phyloP scores from a whole-genome alignment of 1,284 basidiomycete species.

The Paramarasmius palmivorus region DNA sequence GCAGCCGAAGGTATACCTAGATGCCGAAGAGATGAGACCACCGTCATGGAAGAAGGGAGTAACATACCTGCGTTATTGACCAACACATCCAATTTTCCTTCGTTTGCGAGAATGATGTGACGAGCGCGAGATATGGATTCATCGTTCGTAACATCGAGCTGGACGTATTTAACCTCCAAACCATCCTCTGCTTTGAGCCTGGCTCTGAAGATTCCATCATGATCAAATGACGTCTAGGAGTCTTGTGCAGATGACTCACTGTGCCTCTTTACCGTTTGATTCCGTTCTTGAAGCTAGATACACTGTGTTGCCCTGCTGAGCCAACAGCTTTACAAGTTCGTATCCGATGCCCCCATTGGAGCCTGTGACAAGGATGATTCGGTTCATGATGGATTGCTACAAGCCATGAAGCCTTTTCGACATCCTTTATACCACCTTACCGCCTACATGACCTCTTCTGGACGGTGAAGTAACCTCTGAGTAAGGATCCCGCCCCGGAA shows the following conservation, averaged over 20 bases:
- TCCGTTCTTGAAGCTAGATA: conserved; percentile 32
- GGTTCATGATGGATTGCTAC: neutral
- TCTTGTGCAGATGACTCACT: conserved; percentile 18
- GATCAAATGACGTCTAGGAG: neutral
- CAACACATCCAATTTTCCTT: conserved; percentile 45
- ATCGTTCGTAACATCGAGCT: conserved; percentile 34
- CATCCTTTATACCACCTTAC: too few relatives aligned
- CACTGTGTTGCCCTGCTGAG: conserved; percentile 28
- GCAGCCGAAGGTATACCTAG: conserved; percentile 31
- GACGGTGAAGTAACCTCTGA: too few relatives aligned
- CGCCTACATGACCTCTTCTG: too few relatives aligned
- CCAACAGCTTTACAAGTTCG: conserved; percentile 30
- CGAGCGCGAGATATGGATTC: conserved; percentile 33
- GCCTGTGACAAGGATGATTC: conserved; percentile 19
- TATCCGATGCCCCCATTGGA: conserved; percentile 33
- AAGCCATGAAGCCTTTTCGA: too few relatives aligned
- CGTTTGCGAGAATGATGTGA: conserved; percentile 34
- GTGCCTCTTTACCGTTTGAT: conserved; percentile 25
- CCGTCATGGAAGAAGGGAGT: neutral
- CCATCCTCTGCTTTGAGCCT: conserved; percentile 26
- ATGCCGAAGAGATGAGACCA: neutral
- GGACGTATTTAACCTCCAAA: conserved; percentile 30
- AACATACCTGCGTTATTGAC: conserved; percentile 48
- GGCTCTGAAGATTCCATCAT: neutral
- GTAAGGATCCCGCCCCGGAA: too few relatives aligned